Evolutionary conservation across 306 rosid species (phyloP), one percentile per base, ranked within the genome.

Genomic region (Parietaria judaica): DNA sequence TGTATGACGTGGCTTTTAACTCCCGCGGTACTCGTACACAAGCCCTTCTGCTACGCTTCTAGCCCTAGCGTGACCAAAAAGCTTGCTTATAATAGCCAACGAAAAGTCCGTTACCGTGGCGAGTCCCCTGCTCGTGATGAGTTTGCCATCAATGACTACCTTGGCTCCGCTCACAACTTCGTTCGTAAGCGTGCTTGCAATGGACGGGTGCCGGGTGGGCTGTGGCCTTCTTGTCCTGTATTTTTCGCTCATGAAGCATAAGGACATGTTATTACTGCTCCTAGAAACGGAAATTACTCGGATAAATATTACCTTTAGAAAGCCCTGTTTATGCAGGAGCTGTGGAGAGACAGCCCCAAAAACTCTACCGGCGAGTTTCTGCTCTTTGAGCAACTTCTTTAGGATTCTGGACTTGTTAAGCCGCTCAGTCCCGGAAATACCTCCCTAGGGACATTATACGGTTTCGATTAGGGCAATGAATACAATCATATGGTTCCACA

Each of bases 11-110:
- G 53, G 53, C 53, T 49, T 62, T 67, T 79, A 82, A 68, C 66
- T 78, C 70, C 61, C 77, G 13, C 83, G 95, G 80, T 83, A 82
- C 63, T 88, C 83, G 44, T 81, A 82, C 73, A 88, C 94, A 66
- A 92, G 87, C 69, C 95, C 98, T 75, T 84, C 95, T 55, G 98
- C 96, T 37, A 92, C 94, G 76, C 98, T 88, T 84, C 90, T 88
- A 17, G 95, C 96, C 71, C 98, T 88, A 14, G 80, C 94, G 74
- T 78, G 75, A 47, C 95, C 96, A 69, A 81, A 84, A 43, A 88
- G 81, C 79, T 92, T 88, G 68, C 80, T 72, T 70, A 92, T 83
- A 72, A 92, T 77, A 74, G 80, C 88, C 86, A 92, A 67, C 3
- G 96, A 81, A 73, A 86, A 86, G 53, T 84, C 86, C 3, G 83